Percentiles rank a stretch among this genome's conserved stretches.
phyloP scores from a whole-genome alignment of 495 filamentous ascomycete genomes.

The Haplographium delicatum region DNA sequence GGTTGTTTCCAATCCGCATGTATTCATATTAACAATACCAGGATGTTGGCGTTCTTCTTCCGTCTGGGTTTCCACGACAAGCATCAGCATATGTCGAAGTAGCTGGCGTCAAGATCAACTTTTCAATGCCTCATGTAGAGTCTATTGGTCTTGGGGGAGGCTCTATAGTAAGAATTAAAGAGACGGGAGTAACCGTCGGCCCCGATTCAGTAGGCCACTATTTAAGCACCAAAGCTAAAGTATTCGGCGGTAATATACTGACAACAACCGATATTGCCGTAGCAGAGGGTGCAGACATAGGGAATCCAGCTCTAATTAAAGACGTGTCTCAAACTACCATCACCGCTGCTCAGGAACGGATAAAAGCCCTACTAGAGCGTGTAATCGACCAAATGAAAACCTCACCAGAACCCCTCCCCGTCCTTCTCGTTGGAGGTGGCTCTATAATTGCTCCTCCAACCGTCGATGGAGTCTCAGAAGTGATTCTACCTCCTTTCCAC shows the following conservation, averaged over 20 bases:
- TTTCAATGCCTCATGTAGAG: constrained; percentile 41
- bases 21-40: background rate
- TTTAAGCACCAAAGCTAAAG: too few relatives aligned
- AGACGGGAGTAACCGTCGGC: constrained; percentile 37
- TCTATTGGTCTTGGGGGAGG: constrained; percentile 51
- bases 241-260: too few relatives aligned
- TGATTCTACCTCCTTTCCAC: constrained; percentile 32
- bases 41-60: constrained; percentile 33
- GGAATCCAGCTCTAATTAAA: too few relatives aligned
- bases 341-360: too few relatives aligned
- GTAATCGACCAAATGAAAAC: constrained; percentile 48
- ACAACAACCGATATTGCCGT: too few relatives aligned
- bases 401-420: constrained; percentile 37
- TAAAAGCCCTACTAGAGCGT: constrained; percentile 38
- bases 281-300: too few relatives aligned
- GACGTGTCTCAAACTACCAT: too few relatives aligned
- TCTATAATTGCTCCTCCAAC: constrained; percentile 32
- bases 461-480: constrained; percentile 27
- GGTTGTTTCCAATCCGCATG: background rate
- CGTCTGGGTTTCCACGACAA: constrained; percentile 41
- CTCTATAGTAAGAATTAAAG: constrained; percentile 38
- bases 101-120: constrained; percentile 43
- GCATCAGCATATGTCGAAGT: constrained; percentile 37
- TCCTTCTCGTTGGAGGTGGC: constrained; percentile 44
- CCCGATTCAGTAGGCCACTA: constrained; percentile 53